Conservation (phyloP, 1,284 basidiomycete species). For the Apiotrichum brassicae region DNA sequence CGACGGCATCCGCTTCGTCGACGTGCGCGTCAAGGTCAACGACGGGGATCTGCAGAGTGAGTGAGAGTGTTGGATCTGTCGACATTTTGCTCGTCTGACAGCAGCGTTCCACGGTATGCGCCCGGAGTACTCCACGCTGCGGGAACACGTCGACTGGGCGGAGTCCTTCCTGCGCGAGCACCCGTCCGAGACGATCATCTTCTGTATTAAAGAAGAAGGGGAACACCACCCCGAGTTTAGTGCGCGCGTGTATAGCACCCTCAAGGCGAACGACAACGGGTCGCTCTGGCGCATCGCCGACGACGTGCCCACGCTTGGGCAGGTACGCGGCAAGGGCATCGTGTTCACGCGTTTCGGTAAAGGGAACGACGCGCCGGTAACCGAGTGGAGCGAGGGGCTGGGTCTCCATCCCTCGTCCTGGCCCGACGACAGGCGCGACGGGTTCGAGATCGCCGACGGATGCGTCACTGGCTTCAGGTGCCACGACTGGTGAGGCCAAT, state of each 20-base stretch:
- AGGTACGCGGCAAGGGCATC: constrained; percentile 72
- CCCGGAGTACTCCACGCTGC: constrained; percentile 58
- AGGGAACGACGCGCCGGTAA: constrained; percentile 47
- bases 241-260: constrained; percentile 58
- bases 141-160: constrained; percentile 55
- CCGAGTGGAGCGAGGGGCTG: constrained; percentile 48
- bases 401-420: constrained; percentile 75
- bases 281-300: constrained; percentile 75
- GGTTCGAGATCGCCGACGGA: constrained; percentile 61
- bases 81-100: not conserved
- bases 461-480: constrained; percentile 50
- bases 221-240: constrained; percentile 53
- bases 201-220: constrained; percentile 79
- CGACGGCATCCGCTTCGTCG: constrained; percentile 64
- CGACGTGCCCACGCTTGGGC: constrained; percentile 65
- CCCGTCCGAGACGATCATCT: constrained; percentile 64
- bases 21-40: constrained; percentile 68
- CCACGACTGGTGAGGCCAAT: constrained; percentile 65
- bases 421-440: constrained; percentile 66
- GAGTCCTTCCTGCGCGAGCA: constrained; percentile 60
- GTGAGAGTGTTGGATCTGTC: constrained; percentile 2
- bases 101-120: constrained; percentile 69
- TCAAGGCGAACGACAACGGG: constrained; percentile 53
- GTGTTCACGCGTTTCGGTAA: constrained; percentile 78
- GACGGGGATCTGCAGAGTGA: constrained; percentile 49